These are phyloP conservation scores for Hypoxylon intermedium DNA, from an alignment of 495 filamentous ascomycete genomes.

Conservation along the genomic window DNA sequence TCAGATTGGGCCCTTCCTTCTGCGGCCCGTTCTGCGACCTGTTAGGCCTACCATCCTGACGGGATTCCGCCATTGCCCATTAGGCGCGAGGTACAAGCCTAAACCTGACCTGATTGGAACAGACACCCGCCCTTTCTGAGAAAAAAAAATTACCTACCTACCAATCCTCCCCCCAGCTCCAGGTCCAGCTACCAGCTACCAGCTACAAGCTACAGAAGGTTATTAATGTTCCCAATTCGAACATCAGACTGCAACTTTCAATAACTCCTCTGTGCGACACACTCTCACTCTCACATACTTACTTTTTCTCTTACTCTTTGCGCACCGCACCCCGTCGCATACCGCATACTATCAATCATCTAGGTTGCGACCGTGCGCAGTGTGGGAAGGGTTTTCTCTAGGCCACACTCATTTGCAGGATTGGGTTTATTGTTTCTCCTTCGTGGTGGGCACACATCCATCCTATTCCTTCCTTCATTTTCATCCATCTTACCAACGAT, in stretches of 20 bases:
- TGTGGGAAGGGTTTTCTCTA: conserved; percentile 9
- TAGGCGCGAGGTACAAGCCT: conserved; percentile 38
- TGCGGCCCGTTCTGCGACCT: conserved; percentile 42
- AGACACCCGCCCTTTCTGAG: conserved; percentile 5
- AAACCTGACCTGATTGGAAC: conserved; percentile 39
- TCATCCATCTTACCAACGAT: conserved; percentile 23
- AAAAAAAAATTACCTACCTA: conserved; percentile 9
- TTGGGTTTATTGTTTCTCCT: conserved; percentile 6
- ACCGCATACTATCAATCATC: not conserved
- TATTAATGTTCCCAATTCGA: conserved; percentile 23
- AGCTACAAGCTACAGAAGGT: no score
- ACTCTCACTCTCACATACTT: not conserved
- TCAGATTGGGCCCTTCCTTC: conserved; percentile 37
- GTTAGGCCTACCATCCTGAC: conserved; percentile 37
- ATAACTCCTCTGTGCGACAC: conserved; percentile 26
- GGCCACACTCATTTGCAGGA: not conserved
- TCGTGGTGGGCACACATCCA: conserved; percentile 1
- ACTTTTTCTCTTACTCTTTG: not conserved
- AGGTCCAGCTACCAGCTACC: not conserved
- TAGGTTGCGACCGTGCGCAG: conserved; percentile 17
- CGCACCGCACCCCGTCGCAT: not conserved
- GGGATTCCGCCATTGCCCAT: conserved; percentile 39
- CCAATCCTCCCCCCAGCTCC: conserved; percentile 12
- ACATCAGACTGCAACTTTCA: conserved; percentile 27
- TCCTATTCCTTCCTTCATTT: conserved; percentile 7